phyloP scores from a whole-genome alignment of 495 filamentous ascomycete genomes.

The Trichoderma virens region DNA sequence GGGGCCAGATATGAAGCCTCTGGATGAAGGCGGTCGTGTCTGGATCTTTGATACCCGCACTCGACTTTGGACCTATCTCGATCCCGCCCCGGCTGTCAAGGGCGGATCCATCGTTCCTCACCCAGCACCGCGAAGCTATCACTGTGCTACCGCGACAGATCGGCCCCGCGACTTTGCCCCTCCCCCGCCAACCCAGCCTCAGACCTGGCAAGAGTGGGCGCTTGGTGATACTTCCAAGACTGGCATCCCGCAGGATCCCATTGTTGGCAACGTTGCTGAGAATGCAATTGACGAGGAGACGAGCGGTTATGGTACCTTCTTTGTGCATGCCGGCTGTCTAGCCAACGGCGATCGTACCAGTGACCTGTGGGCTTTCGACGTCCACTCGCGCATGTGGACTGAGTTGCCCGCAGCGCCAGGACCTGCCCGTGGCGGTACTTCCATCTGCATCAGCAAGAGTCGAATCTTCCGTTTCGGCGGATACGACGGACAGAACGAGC shows the following conservation, averaged over 20 bases:
- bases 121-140: slow-evolving; percentile 37
- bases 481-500: slow-evolving; percentile 56
- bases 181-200: slow-evolving; percentile 19
- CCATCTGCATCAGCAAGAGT: slow-evolving; percentile 48
- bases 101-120: slow-evolving; percentile 17
- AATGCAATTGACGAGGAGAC: slow-evolving; percentile 36
- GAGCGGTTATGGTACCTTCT: slow-evolving; percentile 50
- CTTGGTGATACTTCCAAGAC: slow-evolving; percentile 31
- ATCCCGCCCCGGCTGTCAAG: slow-evolving; percentile 30
- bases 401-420: slow-evolving; percentile 54
- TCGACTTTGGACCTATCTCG: slow-evolving; percentile 49
- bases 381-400: slow-evolving; percentile 51
- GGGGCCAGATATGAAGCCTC: slow-evolving; percentile 33
- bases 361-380: slow-evolving; percentile 68
- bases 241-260: slow-evolving; percentile 39
- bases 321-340: slow-evolving; percentile 65
- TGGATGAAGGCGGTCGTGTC: slow-evolving; percentile 55
- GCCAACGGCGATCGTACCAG: slow-evolving; percentile 36
- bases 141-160: slow-evolving; percentile 40
- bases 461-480: slow-evolving; percentile 67
- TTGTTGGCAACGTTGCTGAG: slow-evolving; percentile 39
- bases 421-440: slow-evolving; percentile 52
- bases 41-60: slow-evolving; percentile 57
- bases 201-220: slow-evolving; percentile 36
- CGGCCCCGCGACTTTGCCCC: slow-evolving; percentile 34